Conservation (phyloP, 1,284 basidiomycete species). For the Spongiforma sp. region DNA sequence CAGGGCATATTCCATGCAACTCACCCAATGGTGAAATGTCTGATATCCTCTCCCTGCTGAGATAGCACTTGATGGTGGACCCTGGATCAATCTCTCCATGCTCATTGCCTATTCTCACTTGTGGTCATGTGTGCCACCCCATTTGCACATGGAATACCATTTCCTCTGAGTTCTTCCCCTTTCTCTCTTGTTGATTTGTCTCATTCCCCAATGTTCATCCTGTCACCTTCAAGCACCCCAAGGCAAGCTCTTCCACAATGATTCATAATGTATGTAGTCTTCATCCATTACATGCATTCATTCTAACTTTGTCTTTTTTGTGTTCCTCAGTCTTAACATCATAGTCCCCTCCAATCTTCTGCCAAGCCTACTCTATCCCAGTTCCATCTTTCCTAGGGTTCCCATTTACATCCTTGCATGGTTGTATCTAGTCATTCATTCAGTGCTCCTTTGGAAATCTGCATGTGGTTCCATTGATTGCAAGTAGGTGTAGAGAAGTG, state of each 20-base stretch:
- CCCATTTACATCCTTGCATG: conserved; percentile 11
- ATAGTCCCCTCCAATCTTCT: conserved; percentile 15
- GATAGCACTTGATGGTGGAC: conserved; percentile 18
- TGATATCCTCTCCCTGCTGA: conserved; percentile 27
- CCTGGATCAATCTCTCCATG: too few relatives aligned
- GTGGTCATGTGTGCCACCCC: too few relatives aligned
- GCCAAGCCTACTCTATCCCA: conserved; percentile 9
- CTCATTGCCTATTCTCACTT: neutral
- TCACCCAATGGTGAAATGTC: conserved; percentile 20
- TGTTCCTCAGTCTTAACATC: conserved; percentile 15
- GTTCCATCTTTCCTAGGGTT: conserved; percentile 5
- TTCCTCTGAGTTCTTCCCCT: conserved; percentile 18
- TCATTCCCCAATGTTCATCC: neutral
- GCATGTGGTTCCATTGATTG: neutral
- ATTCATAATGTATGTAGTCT: conserved; percentile 15
- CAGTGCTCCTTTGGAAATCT: conserved; percentile 21
- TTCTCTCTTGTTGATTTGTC: conserved; percentile 6
- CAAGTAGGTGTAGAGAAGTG: conserved; percentile 72
- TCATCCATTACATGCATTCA: too few relatives aligned
- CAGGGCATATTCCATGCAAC: conserved; percentile 6
- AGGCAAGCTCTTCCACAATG: conserved; percentile 15
- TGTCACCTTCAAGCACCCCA: conserved; percentile 13
- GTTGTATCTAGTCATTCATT: conserved; percentile 24
- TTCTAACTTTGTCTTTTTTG: neutral
- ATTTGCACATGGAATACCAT: conserved; percentile 19